phyloP scores from a whole-genome alignment of 257 asterid species.

The Euphrasia confusa region DNA sequence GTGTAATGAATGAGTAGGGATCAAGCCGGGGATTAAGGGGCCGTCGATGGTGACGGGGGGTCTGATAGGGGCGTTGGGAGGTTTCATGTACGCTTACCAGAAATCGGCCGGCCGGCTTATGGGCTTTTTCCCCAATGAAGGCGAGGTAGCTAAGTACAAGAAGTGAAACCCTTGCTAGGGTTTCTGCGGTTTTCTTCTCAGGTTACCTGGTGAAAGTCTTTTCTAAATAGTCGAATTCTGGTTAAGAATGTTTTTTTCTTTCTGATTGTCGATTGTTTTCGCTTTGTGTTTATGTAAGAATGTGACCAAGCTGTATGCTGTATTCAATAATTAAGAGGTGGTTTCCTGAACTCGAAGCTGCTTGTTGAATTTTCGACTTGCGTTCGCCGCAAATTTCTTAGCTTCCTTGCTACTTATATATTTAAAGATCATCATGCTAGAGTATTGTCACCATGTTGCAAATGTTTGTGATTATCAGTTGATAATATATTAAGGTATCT shows the following conservation, averaged over 20 bases:
- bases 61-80: slow-evolving; percentile 87
- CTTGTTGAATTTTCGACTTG: slow-evolving; percentile 20
- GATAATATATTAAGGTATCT: background rate
- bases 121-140: slow-evolving; percentile 96
- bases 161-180: slow-evolving; percentile 34
- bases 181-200: slow-evolving; percentile 2
- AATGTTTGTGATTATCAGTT: background rate
- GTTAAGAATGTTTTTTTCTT: background rate
- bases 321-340: slow-evolving; percentile 31
- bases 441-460: background rate
- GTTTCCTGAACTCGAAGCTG: slow-evolving; percentile 21
- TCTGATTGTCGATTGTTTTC: slow-evolving; percentile 9
- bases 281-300: slow-evolving; percentile 14
- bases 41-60: slow-evolving; percentile 99
- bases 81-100: slow-evolving; percentile 97
- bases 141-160: slow-evolving; percentile 89
- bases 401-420: background rate
- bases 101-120: slow-evolving; percentile 95
- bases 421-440: background rate
- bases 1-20: slow-evolving; percentile 39
- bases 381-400: no score
- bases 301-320: slow-evolving; percentile 11
- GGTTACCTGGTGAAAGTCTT: background rate
- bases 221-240: slow-evolving; percentile 13
- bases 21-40: slow-evolving; percentile 88